A percentile compares a stretch with the other conserved stretches of the same genome.
phyloP scores from a whole-genome alignment of 257 asterid species.

The Nyctanthes arbortristis region DNA sequence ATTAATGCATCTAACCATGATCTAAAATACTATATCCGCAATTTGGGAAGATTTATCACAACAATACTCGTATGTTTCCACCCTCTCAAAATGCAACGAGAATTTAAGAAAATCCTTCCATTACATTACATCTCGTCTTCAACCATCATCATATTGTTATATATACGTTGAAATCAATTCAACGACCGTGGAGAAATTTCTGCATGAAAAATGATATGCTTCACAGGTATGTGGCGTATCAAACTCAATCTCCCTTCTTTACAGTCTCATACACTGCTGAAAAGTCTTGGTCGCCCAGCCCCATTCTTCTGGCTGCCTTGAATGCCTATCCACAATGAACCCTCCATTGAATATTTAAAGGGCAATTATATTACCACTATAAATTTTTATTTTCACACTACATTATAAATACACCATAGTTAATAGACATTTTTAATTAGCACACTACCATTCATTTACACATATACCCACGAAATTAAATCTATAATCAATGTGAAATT shows the following conservation, averaged over 20 bases:
- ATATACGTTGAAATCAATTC: no score
- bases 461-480: no score
- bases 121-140: background rate
- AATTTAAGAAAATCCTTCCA: background rate
- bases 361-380: no score
- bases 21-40: no score
- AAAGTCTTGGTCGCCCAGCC: constrained; percentile 84
- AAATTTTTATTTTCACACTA: no score
- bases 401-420: no score
- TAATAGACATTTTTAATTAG: no score
- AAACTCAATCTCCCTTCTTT: constrained; percentile 40
- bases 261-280: constrained; percentile 81
- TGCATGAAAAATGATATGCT: constrained; percentile 9
- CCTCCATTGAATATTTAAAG: background rate
- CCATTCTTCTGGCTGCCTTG: constrained; percentile 86
- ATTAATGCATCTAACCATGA: no score
- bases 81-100: background rate
- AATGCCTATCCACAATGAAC: constrained; percentile 55
- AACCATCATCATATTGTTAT: background rate
- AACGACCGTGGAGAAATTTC: background rate
- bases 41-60: no score
- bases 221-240: constrained; percentile 13
- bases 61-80: no score
- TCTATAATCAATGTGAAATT: no score
- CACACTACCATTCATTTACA: no score